phyloP scores from a whole-genome alignment of 2,329 filamentous ascomycete species.

The Pseudogymnoascus pannorum region DNA sequence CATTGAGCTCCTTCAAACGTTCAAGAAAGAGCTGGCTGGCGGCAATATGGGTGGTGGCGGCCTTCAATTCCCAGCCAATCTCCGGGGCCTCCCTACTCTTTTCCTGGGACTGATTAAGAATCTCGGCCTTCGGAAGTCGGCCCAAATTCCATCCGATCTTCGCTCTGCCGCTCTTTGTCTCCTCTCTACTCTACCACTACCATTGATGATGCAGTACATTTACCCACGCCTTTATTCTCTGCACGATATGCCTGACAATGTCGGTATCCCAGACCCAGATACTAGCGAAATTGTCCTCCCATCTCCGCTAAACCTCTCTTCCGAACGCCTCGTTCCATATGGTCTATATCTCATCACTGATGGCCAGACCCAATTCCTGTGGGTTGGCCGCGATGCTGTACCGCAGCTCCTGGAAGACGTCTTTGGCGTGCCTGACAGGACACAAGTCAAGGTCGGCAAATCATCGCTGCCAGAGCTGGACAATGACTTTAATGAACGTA shows the following conservation, averaged over 20 bases:
- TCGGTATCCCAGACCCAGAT: conserved; percentile 74
- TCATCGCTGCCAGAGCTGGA: conserved; percentile 78
- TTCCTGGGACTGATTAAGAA: conserved; percentile 97
- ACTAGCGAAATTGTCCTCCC: conserved; percentile 88
- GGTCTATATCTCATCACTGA: conserved; percentile 96
- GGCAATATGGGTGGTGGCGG: conserved; percentile 91
- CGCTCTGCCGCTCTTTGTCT: conserved; percentile 87
- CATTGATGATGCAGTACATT: conserved; percentile 88
- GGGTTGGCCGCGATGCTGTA: conserved; percentile 89
- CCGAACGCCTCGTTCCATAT: conserved; percentile 78
- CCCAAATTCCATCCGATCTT: conserved; percentile 89
- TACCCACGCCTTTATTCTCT: conserved; percentile 78
- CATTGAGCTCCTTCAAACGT: conserved; percentile 86
- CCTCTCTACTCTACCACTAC: conserved; percentile 86
- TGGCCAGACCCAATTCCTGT: conserved; percentile 94
- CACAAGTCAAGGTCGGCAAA: conserved; percentile 86
- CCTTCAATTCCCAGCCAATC: conserved; percentile 87
- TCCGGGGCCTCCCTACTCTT: conserved; percentile 78
- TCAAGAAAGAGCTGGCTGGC: conserved; percentile 92
- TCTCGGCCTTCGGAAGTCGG: conserved; percentile 83
- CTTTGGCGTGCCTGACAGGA: conserved; percentile 78
- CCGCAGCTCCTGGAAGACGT: conserved; percentile 83
- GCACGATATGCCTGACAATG: conserved; percentile 94
- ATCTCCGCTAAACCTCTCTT: conserved; percentile 76
- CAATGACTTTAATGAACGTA: conserved; percentile 92